Evolutionary conservation across 768 basidiomycete genomes (phyloP).

Genomic region (Podaxis sp.): DNA sequence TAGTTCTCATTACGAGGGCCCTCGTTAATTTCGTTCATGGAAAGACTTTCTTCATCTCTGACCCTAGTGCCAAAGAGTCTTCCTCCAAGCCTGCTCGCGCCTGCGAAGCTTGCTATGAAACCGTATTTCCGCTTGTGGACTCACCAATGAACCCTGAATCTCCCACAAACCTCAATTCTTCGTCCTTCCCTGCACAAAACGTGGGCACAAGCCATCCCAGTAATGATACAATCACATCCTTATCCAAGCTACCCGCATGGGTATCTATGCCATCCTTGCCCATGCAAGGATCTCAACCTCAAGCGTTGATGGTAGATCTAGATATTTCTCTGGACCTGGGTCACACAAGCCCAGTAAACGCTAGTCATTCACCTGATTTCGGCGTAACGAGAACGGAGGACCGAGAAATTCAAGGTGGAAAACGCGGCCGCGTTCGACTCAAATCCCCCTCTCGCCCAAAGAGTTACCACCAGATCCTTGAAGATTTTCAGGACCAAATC

Average conservation of each 20-base stretch:
- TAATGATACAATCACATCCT: constrained; percentile 44
- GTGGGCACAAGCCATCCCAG: constrained; percentile 7
- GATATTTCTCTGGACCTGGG: constrained; percentile 25
- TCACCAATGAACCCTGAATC: constrained; percentile 21
- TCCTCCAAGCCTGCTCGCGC: constrained; percentile 65
- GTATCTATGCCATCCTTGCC: constrained; percentile 58
- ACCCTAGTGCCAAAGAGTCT: constrained; percentile 44
- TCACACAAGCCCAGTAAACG: constrained; percentile 9
- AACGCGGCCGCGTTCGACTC: constrained; percentile 29
- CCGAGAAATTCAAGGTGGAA: constrained; percentile 20
- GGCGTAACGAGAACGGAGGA: constrained; percentile 6
- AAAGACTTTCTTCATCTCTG: constrained; percentile 86
- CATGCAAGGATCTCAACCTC: constrained; percentile 31
- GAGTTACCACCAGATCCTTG: constrained; percentile 67
- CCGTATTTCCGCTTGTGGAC: constrained; percentile 73
- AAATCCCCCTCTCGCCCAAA: constrained; percentile 48
- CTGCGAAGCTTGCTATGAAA: constrained; percentile 84
- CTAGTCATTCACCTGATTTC: background rate
- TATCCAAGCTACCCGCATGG: constrained; percentile 53
- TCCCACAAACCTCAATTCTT: constrained; percentile 6
- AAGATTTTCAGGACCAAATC: constrained; percentile 48
- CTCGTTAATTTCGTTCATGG: background rate
- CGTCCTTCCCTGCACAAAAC: constrained; percentile 3
- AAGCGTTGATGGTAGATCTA: constrained; percentile 49
- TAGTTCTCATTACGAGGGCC: constrained; percentile 2